These are phyloP conservation scores for Mycena venus DNA, from an alignment of 768 basidiomycete genomes.

Conservation along the genomic window DNA sequence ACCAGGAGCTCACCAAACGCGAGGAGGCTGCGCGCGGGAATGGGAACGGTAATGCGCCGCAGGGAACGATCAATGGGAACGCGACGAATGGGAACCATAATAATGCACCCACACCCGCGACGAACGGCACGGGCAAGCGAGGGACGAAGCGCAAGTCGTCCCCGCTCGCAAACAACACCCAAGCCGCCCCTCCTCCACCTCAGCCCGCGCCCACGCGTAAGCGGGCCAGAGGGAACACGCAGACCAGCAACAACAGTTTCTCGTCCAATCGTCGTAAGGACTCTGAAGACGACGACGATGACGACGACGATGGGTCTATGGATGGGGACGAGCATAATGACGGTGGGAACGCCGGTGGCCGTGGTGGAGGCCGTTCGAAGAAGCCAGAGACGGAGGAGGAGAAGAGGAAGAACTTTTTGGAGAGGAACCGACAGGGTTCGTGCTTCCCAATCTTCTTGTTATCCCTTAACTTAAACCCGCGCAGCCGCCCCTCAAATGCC, in stretches of 20 bases:
- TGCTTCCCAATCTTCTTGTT: no score
- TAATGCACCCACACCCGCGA: no score
- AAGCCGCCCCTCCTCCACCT: slow-evolving; percentile 46
- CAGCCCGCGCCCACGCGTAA: slow-evolving; percentile 48
- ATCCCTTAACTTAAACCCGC: no score
- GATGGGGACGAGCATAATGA: slow-evolving; percentile 46
- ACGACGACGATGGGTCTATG: slow-evolving; percentile 55
- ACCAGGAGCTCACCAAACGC: slow-evolving; percentile 96
- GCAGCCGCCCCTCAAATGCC: slow-evolving; percentile 97
- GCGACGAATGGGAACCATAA: background rate
- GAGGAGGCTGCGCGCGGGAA: slow-evolving; percentile 74
- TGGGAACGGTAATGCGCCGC: slow-evolving; percentile 33
- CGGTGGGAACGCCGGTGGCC: slow-evolving; percentile 32
- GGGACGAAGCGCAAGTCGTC: slow-evolving; percentile 80
- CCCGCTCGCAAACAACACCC: slow-evolving; percentile 55
- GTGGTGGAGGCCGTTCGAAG: slow-evolving; percentile 57
- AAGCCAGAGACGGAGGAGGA: slow-evolving; percentile 98
- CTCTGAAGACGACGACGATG: slow-evolving; percentile 54
- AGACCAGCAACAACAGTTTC: slow-evolving; percentile 42
- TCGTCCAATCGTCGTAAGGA: slow-evolving; percentile 49
- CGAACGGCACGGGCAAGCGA: slow-evolving; percentile 55
- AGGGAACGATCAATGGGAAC: slow-evolving; percentile 28
- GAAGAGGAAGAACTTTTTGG: slow-evolving; percentile 96
- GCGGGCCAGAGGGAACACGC: slow-evolving; percentile 53
- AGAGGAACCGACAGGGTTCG: slow-evolving; percentile 96